Evolutionary conservation across 2,329 filamentous ascomycete genomes (phyloP).

Genomic region (Ceratocystiopsis minuta): DNA sequence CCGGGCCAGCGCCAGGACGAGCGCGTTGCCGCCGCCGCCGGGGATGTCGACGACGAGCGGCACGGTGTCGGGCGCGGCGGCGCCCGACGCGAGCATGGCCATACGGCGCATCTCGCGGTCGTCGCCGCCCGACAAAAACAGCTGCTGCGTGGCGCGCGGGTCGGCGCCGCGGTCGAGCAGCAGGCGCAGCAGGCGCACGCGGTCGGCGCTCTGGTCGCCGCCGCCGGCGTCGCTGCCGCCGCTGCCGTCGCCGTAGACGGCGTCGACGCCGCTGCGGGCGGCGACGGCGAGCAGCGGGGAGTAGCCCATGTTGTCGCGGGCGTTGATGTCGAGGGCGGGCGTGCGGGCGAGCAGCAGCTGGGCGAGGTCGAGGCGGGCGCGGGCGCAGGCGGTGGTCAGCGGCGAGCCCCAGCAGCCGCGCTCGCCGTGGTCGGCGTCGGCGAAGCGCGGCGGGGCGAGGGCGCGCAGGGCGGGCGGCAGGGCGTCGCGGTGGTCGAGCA

Average conservation of each 20-base stretch:
- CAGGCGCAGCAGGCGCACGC: not conserved
- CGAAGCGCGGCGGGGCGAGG: not conserved
- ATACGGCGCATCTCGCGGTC: no score
- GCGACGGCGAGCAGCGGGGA: not conserved
- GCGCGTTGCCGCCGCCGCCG: constrained; percentile 1
- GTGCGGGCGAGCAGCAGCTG: not conserved
- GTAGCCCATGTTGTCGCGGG: not conserved
- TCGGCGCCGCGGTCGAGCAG: not conserved
- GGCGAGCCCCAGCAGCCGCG: constrained; percentile 1
- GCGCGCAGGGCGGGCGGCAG: constrained; percentile 1
- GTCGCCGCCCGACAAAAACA: no score
- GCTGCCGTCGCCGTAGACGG: not conserved
- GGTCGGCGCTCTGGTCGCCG: not conserved
- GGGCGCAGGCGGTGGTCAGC: constrained; percentile 1
- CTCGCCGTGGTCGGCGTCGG: not conserved
- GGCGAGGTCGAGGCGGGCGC: constrained; percentile 1
- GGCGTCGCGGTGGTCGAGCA: constrained; percentile 1
- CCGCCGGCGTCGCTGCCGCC: not conserved
- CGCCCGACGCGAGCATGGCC: no score
- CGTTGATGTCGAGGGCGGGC: constrained; percentile 1
- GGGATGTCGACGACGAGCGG: not conserved
- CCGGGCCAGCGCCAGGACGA: not conserved
- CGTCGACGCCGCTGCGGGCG: not conserved
- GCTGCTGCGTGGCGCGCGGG: not conserved
- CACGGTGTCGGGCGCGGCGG: no score